Evolutionary conservation across 331 rosid genomes (phyloP).

Genomic region (Saraca asoca): DNA sequence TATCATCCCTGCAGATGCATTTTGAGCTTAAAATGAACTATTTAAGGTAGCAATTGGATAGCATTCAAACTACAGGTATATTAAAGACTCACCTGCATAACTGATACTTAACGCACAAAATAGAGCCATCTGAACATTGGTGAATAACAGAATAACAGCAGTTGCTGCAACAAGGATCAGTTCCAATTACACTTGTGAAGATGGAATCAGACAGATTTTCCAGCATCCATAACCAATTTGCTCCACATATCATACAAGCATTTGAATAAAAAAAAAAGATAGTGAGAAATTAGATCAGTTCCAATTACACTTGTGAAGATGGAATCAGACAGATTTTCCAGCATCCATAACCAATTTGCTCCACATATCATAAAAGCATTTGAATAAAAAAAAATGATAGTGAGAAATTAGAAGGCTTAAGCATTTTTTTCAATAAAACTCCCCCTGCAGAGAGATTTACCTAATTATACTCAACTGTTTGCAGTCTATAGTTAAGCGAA

Average conservation of each 20-base stretch:
- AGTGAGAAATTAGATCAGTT: constrained; percentile 8
- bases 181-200: constrained; percentile 26
- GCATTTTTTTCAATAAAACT: no score
- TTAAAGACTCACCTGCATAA: constrained; percentile 59
- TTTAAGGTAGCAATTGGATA: background rate
- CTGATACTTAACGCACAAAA: constrained; percentile 70
- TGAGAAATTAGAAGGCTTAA: no score
- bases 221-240: constrained; percentile 19
- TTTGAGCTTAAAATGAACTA: constrained; percentile 14
- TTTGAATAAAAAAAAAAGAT: background rate
- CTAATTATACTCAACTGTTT: no score
- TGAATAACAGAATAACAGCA: constrained; percentile 61
- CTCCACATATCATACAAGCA: background rate
- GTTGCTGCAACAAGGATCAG: constrained; percentile 63
- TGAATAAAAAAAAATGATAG: background rate
- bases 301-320: constrained; percentile 27
- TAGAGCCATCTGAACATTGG: constrained; percentile 86
- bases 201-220: background rate
- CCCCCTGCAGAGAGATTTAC: no score
- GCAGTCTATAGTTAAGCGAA: no score
- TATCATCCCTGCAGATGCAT: constrained; percentile 54
- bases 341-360: constrained; percentile 22
- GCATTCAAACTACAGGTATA: background rate
- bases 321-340: background rate
- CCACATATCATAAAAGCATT: background rate